Conservation (phyloP, 1,284 basidiomycete genomes). For the Cerioporus squamosus region DNA sequence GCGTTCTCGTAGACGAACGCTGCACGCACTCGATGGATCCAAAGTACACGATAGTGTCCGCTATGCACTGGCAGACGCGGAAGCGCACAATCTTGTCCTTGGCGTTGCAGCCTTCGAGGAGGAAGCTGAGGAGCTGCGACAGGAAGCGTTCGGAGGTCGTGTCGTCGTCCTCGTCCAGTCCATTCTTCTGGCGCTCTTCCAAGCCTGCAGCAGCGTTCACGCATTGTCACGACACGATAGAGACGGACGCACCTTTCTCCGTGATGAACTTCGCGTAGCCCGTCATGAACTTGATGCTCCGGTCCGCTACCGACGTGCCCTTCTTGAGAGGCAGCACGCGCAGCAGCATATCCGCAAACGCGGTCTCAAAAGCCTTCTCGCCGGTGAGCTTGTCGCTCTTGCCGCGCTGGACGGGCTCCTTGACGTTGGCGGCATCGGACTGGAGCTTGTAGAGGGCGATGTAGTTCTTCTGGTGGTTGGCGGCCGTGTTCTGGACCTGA, state of each 20-base stretch:
- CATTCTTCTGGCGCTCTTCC: conserved; percentile 41
- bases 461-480: conserved; percentile 92
- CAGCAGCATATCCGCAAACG: conserved; percentile 74
- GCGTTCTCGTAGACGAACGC: not conserved
- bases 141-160: conserved; percentile 79
- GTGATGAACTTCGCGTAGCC: conserved; percentile 82
- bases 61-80: conserved; percentile 79
- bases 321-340: conserved; percentile 85
- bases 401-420: conserved; percentile 55
- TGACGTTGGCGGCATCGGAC: conserved; percentile 61
- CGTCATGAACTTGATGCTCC: conserved; percentile 85
- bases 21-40: conserved; percentile 82
- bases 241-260: conserved; percentile 66
- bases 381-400: conserved; percentile 68
- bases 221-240: not conserved
- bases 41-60: conserved; percentile 79
- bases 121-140: conserved; percentile 73
- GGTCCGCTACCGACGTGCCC: conserved; percentile 79
- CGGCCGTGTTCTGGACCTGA: conserved; percentile 81
- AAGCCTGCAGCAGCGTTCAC: conserved; percentile 25
- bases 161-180: conserved; percentile 67
- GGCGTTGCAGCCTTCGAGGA: conserved; percentile 84
- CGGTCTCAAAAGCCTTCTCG: conserved; percentile 81
- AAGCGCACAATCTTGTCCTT: conserved; percentile 92
- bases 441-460: conserved; percentile 89